phyloP scores from a whole-genome alignment of 1,139 yeast species.

The Debaryomyces robertsiae region DNA sequence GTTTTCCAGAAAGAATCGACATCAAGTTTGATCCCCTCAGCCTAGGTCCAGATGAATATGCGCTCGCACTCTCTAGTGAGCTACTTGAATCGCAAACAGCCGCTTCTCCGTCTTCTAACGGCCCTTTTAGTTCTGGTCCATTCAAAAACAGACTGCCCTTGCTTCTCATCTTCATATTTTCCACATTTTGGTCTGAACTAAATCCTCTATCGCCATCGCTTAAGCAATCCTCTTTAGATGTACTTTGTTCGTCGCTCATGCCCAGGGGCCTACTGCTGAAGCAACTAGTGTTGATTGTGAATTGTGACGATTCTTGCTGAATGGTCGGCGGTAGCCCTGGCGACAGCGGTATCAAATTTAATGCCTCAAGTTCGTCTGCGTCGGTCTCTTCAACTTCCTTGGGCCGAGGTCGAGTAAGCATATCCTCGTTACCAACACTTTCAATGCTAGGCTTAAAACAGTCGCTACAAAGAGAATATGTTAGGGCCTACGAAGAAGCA shows the following conservation, averaged over 20 bases:
- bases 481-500: too few species aligned
- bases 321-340: not conserved
- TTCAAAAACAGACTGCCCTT: too few species aligned
- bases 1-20: constrained; percentile 18
- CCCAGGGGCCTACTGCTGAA: not conserved
- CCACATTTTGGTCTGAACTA: not conserved
- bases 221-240: constrained; percentile 18
- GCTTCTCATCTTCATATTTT: not conserved
- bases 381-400: not conserved
- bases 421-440: constrained; percentile 1
- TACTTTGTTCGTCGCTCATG: constrained; percentile 4
- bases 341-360: too few species aligned
- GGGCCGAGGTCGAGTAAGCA: constrained; percentile 7
- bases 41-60: not conserved
- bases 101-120: not conserved
- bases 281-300: constrained; percentile 3
- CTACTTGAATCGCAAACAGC: not conserved
- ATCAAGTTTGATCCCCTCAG: constrained; percentile 8
- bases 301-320: constrained; percentile 4
- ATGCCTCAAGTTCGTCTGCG: not conserved
- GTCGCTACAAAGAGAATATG: too few species aligned
- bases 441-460: not conserved
- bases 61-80: not conserved
- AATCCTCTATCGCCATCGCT: constrained; percentile 21
- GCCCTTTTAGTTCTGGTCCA: not conserved